A percentile compares a stretch with the other conserved stretches of the same genome.
These are phyloP conservation scores for Linum tenue DNA, from an alignment of 345 rosid genomes.

Conservation along the genomic window DNA sequence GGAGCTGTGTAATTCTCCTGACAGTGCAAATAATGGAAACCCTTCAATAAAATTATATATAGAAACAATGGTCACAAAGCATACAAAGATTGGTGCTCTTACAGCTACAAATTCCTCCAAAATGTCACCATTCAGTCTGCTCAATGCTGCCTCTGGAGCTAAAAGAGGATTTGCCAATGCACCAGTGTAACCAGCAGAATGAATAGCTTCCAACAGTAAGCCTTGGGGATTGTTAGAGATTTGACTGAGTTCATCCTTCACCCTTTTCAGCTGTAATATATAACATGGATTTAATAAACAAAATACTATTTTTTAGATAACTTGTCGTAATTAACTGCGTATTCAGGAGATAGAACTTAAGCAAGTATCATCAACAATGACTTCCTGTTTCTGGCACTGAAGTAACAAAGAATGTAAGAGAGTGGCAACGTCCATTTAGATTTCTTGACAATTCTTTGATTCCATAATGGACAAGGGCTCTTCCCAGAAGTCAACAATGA, in stretches of 20 bases:
- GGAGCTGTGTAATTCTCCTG: slow-evolving; percentile 80
- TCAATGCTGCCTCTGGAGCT: slow-evolving; percentile 67
- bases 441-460: neutral
- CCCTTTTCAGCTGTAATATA: slow-evolving; percentile 51
- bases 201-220: slow-evolving; percentile 73
- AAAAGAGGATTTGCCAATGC: slow-evolving; percentile 84
- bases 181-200: slow-evolving; percentile 74
- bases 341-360: too few species aligned
- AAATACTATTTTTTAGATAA: neutral
- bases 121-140: slow-evolving; percentile 37
- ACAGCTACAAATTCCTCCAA: slow-evolving; percentile 74
- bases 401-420: too few species aligned
- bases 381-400: too few species aligned
- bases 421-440: too few species aligned
- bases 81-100: slow-evolving; percentile 21
- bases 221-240: slow-evolving; percentile 62
- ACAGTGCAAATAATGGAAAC: neutral
- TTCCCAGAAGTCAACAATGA: neutral
- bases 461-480: neutral
- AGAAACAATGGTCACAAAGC: neutral
- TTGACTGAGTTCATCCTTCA: slow-evolving; percentile 61
- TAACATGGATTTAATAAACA: neutral
- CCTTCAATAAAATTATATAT: slow-evolving; percentile 1
- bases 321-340: too few species aligned
- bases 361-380: too few species aligned